Evolutionary conservation across 139 green algal genomes (phyloP), one percentile per base, ranked within the genome.

Genomic region (Eudorina sp.): DNA sequence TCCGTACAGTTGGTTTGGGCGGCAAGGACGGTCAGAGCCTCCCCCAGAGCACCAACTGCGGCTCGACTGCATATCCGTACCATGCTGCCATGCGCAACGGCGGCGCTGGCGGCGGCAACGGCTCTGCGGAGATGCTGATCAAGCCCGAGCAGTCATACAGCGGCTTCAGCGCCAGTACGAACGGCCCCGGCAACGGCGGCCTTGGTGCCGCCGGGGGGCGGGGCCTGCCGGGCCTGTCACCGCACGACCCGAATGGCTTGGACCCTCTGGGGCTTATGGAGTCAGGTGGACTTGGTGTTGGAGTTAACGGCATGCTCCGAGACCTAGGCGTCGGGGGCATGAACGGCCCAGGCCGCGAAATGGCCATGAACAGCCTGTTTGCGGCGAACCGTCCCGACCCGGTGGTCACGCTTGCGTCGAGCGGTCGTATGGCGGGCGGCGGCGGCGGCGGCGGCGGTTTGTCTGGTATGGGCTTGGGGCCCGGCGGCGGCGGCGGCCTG

Each of bases 361-460:
- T 72, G 18, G n/a, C 27, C 46, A 9, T 69, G 14, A 69, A 18
- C 75, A 55, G 25, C 60, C 45, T 87, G 25, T 87, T 87, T 21
- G 43, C 34, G 4, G 21, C 62, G 0, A 58, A 78, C 45, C 81
- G 81, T 3, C 23, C 81, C 5, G 81, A 87, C 21, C 81, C 81
- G 11, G 81, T 78, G 21, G 81, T 87, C 0, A 87, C 81, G 43
- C 66, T 87, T 31, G 81, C 64, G 18, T 86, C 80, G 4, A 76
- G 60, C 64, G 64, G 45, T 46, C 48, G 62, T 9, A 29, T 31
- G 77, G 72, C 36, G 8, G 81, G 62, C 62, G 48, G n/a, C 43
- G 80, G 53, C 19, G 81, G 62, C 62, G 48, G n/a, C 43, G 80
- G 60, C 58, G 43, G 43, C 41, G 40, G 48, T 14, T 34, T 83